Evolutionary conservation across 768 basidiomycete genomes (phyloP).

Genomic region (Gymnopilus junonius): DNA sequence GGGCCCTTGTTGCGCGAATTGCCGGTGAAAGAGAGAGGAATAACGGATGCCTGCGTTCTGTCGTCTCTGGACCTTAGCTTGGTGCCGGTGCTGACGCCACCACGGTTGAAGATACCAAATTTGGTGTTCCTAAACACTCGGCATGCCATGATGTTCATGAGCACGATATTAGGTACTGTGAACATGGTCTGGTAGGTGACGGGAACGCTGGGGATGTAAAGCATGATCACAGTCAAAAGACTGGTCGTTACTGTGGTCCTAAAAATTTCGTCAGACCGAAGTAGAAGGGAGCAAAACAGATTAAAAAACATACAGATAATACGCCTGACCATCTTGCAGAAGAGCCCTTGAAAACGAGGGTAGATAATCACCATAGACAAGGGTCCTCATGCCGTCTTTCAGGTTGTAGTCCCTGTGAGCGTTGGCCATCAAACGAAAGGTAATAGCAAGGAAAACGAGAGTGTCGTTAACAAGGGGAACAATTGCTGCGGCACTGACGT

Average conservation of each 20-base stretch:
- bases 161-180: constrained; percentile 10
- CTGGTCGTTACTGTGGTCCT: constrained; percentile 7
- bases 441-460: constrained; percentile 34
- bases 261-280: not conserved
- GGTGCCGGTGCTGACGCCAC: constrained; percentile 29
- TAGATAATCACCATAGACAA: constrained; percentile 23
- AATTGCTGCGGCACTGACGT: constrained; percentile 20
- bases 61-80: not conserved
- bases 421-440: constrained; percentile 26
- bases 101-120: constrained; percentile 6
- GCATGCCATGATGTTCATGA: constrained; percentile 20
- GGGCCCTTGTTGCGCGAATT: not conserved
- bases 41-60: constrained; percentile 2
- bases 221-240: constrained; percentile 10
- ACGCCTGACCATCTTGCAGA: no score
- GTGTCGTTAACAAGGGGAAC: constrained; percentile 30
- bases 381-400: constrained; percentile 8
- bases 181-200: constrained; percentile 10
- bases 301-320: constrained; percentile 22
- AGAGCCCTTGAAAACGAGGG: constrained; percentile 27
- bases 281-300: not conserved
- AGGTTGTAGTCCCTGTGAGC: not conserved
- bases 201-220: constrained; percentile 4
- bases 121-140: constrained; percentile 16
- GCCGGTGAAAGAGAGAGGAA: constrained; percentile 8